Conservation (phyloP, 306 rosid species). For the Erythrophleum fordii region DNA sequence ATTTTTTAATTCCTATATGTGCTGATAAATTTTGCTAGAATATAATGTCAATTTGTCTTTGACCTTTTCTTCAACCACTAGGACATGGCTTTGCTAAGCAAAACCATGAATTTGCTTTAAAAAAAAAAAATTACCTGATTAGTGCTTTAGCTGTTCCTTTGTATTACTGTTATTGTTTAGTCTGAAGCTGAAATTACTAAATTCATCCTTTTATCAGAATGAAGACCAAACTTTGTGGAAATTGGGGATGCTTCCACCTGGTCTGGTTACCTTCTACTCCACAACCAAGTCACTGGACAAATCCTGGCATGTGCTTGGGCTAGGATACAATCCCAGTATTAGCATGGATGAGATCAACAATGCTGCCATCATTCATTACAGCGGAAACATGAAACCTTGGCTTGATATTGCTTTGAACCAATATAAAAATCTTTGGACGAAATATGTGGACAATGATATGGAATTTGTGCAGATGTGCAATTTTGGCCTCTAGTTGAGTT, state of each 20-base stretch:
- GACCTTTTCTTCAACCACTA: background rate
- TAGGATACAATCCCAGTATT: constrained; percentile 96
- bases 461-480: constrained; percentile 99
- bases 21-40: constrained; percentile 12
- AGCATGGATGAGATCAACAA: constrained; percentile 95
- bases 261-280: constrained; percentile 89
- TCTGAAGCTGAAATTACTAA: constrained; percentile 9
- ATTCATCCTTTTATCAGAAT: constrained; percentile 59
- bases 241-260: constrained; percentile 73
- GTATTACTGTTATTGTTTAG: constrained; percentile 23
- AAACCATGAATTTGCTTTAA: background rate
- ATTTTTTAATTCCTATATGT: constrained; percentile 24
- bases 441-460: constrained; percentile 94
- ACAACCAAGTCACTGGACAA: constrained; percentile 90
- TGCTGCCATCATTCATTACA: constrained; percentile 97
- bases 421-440: constrained; percentile 93
- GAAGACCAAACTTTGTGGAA: constrained; percentile 78
- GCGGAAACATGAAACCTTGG: constrained; percentile 99
- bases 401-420: constrained; percentile 98
- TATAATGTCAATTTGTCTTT: constrained; percentile 8
- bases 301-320: constrained; percentile 99
- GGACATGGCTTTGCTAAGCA: background rate
- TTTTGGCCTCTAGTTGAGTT: constrained; percentile 83
- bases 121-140: background rate
- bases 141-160: constrained; percentile 30